Evolutionary conservation across 257 asterid genomes (phyloP).

Genomic region (Solanum lignicaule): DNA sequence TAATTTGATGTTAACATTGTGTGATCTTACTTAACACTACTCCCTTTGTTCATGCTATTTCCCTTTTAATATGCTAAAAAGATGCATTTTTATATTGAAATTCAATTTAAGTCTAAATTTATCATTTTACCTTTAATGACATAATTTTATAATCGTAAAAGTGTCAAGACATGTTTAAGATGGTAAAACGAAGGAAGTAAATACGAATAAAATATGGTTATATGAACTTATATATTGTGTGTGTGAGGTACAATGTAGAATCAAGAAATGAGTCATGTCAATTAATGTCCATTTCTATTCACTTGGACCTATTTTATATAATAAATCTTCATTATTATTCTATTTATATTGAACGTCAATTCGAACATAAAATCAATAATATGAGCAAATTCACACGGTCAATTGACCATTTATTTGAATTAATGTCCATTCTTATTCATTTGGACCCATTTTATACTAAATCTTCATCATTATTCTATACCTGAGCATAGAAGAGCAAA

Average conservation of each 20-base stretch:
- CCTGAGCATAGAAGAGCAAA: no score
- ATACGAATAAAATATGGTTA: not conserved
- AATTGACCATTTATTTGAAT: no score
- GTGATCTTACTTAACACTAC: not conserved
- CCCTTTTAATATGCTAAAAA: not conserved
- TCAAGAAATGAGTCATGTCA: not conserved
- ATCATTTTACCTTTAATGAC: not conserved
- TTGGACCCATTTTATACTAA: not conserved
- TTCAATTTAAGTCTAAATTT: not conserved
- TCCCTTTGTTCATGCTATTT: not conserved
- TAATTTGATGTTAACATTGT: not conserved
- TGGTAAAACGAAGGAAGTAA: not conserved
- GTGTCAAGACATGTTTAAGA: not conserved
- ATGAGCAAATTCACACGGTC: not conserved
- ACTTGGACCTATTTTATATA: not conserved
- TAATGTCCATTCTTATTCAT: not conserved
- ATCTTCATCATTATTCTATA: not conserved
- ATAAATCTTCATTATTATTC: not conserved
- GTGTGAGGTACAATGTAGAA: not conserved
- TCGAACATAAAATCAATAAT: not conserved
- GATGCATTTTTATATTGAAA: not conserved
- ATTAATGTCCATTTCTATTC: not conserved
- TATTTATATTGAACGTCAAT: not conserved
- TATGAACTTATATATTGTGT: not conserved
- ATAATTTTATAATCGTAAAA: not conserved